Percentiles rank a stretch among this genome's conserved stretches.
These are phyloP conservation scores for Deinandra increscens DNA, from an alignment of 129 eudicot genomes.

Conservation along the genomic window DNA sequence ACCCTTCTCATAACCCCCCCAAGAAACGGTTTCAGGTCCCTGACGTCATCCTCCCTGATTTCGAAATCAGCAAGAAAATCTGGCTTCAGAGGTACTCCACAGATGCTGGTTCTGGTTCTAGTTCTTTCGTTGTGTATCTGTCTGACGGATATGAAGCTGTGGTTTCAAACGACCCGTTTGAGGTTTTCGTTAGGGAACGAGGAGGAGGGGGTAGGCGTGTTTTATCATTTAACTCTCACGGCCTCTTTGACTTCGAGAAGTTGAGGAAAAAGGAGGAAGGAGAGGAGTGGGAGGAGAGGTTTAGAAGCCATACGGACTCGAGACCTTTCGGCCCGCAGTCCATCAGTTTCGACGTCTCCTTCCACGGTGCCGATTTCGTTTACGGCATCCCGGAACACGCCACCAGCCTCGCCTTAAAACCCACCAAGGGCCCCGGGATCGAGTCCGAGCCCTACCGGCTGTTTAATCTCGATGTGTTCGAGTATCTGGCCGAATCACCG, in stretches of 20 bases:
- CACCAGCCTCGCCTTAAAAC: slow-evolving; percentile 77
- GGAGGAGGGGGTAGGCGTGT: slow-evolving; percentile 60
- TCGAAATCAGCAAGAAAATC: slow-evolving; percentile 55
- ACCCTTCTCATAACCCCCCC: slow-evolving; percentile 43
- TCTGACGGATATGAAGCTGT: slow-evolving; percentile 77
- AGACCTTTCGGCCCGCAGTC: slow-evolving; percentile 90
- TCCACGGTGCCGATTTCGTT: slow-evolving; percentile 84
- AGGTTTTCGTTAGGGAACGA: slow-evolving; percentile 80
- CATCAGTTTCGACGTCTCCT: slow-evolving; percentile 88
- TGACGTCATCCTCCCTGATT: slow-evolving; percentile 61
- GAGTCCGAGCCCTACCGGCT: slow-evolving; percentile 91
- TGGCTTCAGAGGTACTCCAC: slow-evolving; percentile 59
- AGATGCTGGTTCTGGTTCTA: slow-evolving; percentile 39
- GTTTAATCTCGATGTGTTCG: slow-evolving; percentile 91
- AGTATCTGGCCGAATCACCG: slow-evolving; percentile 81
- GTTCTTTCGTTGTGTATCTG: slow-evolving; percentile 49
- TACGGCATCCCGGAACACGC: slow-evolving; percentile 97
- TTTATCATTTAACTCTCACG: slow-evolving; percentile 72
- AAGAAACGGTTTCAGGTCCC: slow-evolving; percentile 80
- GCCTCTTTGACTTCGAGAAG: slow-evolving; percentile 93
- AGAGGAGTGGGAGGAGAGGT: slow-evolving; percentile 87
- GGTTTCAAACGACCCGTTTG: slow-evolving; percentile 73
- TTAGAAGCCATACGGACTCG: slow-evolving; percentile 67
- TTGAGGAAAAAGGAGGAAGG: slow-evolving; percentile 68
- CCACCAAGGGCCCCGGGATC: slow-evolving; percentile 86